Base-by-base conservation (phyloP, 164 flowering plant species). In the Dillenia turbinata region DNA sequence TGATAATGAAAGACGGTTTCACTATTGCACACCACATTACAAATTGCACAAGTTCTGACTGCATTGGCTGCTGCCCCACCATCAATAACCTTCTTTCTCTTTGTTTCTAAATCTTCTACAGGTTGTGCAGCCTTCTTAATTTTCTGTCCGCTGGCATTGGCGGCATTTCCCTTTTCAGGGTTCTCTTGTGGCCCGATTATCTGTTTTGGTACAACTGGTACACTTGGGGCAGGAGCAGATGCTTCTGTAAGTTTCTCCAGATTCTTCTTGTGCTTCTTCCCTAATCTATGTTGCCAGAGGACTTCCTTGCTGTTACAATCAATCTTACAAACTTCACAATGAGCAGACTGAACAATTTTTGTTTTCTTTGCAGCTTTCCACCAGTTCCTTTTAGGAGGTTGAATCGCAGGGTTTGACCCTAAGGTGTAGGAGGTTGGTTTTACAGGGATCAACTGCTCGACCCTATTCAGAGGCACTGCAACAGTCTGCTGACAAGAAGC, bases 11-110 rank as follows among this genome's bases (percentile, higher is more conserved):
- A 75, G 9, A 81, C 85, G 2, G 60, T 69, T 5, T 79, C 80
- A 33, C 86, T 79, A 44, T 77, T 79, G 69, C 86, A 82, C 12
- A 77, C 83, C 58, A 79, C 81, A 57, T 77, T 79, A 54, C 86
- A 82, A 19, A 72, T 14, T 9, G 66, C 5, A 52, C 86, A 82
- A 13, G 46, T 46, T 57, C 74, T 71, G 15, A 79, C 72, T 13
- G 78, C 72, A 51, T 69, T 67, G 13, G 69, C 75, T n/a, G 79
- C 70, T 17, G 81, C 80, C 19, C 85, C 81, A 44, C 75, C 65
- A 68, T 74, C 76, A 64, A 82, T 8, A 14, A 82, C 65, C 62
- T 70, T 79, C 62, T 62, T 61, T 47, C 66, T 73, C 68, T 82
- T 82, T 12, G 73, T 71, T 59, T 82, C 86, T 64, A 82, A 55